These are phyloP conservation scores for Vitis hybrid DNA, from an alignment of 177 flowering plant genomes.

Conservation along the genomic window DNA sequence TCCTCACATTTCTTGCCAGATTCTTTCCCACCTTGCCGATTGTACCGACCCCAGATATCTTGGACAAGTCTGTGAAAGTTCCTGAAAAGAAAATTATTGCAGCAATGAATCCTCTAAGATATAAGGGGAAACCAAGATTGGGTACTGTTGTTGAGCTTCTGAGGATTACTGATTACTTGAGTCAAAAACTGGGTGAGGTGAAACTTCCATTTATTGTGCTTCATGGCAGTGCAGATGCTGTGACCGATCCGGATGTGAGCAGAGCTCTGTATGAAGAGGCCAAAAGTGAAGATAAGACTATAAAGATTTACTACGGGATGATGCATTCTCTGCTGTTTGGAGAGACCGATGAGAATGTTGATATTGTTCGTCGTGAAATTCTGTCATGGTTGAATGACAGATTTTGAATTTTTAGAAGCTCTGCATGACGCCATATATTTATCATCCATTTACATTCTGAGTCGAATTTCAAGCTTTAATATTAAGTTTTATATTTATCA, in stretches of 20 bases:
- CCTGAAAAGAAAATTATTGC: slow-evolving; percentile 58
- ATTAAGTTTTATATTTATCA: too few relatives aligned
- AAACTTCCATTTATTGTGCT: slow-evolving; percentile 69
- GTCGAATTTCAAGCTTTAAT: too few relatives aligned
- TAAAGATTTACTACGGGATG: slow-evolving; percentile 78
- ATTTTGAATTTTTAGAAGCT: slow-evolving; percentile 16
- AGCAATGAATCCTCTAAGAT: slow-evolving; percentile 65
- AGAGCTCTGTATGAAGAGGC: slow-evolving; percentile 60
- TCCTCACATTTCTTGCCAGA: slow-evolving; percentile 48
- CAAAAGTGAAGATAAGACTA: slow-evolving; percentile 62
- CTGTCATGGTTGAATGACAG: slow-evolving; percentile 71
- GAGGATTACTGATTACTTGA: slow-evolving; percentile 60
- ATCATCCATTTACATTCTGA: too few relatives aligned
- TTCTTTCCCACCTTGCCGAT: slow-evolving; percentile 68
- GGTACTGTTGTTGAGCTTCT: slow-evolving; percentile 80
- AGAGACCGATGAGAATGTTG: slow-evolving; percentile 84
- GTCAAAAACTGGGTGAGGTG: slow-evolving; percentile 47
- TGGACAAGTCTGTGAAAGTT: slow-evolving; percentile 68
- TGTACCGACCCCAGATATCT: slow-evolving; percentile 69
- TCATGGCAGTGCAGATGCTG: slow-evolving; percentile 85
- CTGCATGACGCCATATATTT: too few relatives aligned
- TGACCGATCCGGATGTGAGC: slow-evolving; percentile 85
- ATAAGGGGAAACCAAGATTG: slow-evolving; percentile 72
- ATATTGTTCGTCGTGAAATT: slow-evolving; percentile 58
- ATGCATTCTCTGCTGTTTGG: slow-evolving; percentile 80